These are phyloP conservation scores for Lentinula guzmanii DNA, from an alignment of 768 basidiomycete species.

Conservation along the genomic window DNA sequence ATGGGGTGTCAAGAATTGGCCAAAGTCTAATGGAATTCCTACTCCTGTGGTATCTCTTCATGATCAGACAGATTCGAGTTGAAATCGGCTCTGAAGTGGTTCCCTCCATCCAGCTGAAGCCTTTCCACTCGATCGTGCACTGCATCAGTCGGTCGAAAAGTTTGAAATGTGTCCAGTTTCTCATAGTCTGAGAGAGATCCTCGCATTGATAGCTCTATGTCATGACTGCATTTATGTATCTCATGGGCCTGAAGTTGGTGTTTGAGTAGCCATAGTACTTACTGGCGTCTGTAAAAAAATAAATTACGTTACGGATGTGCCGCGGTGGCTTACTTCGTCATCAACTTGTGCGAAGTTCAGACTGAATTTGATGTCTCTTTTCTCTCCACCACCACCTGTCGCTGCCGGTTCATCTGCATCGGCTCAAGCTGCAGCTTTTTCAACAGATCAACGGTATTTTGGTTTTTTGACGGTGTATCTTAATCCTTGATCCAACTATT, in stretches of 20 bases:
- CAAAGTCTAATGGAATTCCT: background rate
- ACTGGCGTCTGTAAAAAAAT: too few species aligned
- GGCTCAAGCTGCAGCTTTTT: constrained; percentile 63
- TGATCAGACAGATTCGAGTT: background rate
- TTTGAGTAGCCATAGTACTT: too few species aligned
- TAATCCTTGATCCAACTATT: background rate
- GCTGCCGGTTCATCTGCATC: constrained; percentile 49
- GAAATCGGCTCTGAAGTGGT: too few species aligned
- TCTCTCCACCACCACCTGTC: constrained; percentile 40
- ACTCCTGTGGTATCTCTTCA: background rate
- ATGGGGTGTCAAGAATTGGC: background rate
- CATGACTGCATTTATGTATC: too few species aligned
- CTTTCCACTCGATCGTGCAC: too few species aligned
- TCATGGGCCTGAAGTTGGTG: too few species aligned
- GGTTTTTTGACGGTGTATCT: background rate
- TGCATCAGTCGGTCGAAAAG: too few species aligned
- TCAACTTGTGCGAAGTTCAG: background rate
- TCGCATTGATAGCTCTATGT: too few species aligned
- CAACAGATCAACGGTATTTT: constrained; percentile 66
- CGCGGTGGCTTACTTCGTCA: background rate
- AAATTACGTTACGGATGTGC: too few species aligned
- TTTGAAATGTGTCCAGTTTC: too few species aligned
- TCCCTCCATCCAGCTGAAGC: too few species aligned
- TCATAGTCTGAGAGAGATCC: too few species aligned
- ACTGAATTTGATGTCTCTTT: constrained; percentile 17